Evolutionary conservation across 1,284 basidiomycete species (phyloP).

Genomic region (Anthracocystis walkeri): DNA sequence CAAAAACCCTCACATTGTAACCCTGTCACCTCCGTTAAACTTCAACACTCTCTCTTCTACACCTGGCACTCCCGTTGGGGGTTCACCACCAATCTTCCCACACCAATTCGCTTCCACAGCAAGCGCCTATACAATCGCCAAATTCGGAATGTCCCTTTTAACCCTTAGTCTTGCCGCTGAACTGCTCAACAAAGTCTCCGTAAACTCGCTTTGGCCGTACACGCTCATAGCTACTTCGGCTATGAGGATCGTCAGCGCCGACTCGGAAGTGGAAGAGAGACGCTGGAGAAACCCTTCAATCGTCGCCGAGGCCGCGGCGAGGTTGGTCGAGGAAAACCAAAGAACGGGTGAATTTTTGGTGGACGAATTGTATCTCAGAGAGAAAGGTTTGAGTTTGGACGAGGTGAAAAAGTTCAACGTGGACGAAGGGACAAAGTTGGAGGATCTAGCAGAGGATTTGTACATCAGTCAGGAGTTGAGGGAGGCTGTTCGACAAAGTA

Average conservation of each 20-base stretch:
- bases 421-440: slow-evolving; percentile 28
- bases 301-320: slow-evolving; percentile 63
- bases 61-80: slow-evolving; percentile 28
- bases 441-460: slow-evolving; percentile 62
- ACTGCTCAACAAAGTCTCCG: slow-evolving; percentile 47
- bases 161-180: slow-evolving; percentile 65
- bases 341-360: slow-evolving; percentile 59
- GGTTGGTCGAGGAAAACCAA: slow-evolving; percentile 56
- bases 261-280: slow-evolving; percentile 52
- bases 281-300: slow-evolving; percentile 58
- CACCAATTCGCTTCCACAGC: slow-evolving; percentile 42
- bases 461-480: slow-evolving; percentile 63
- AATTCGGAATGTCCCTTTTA: slow-evolving; percentile 65
- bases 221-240: slow-evolving; percentile 60
- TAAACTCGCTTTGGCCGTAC: slow-evolving; percentile 64
- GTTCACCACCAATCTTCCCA: slow-evolving; percentile 32
- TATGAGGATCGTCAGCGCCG: slow-evolving; percentile 61
- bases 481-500: slow-evolving; percentile 41
- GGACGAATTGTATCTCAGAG: slow-evolving; percentile 66
- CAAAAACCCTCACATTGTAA: slow-evolving; percentile 67
- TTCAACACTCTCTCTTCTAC: slow-evolving; percentile 51
- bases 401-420: slow-evolving; percentile 47
- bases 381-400: slow-evolving; percentile 41
- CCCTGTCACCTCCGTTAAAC: slow-evolving; percentile 62
- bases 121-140: slow-evolving; percentile 64